phyloP scores from a whole-genome alignment of 1,284 basidiomycete genomes.

The Chiua sp. region DNA sequence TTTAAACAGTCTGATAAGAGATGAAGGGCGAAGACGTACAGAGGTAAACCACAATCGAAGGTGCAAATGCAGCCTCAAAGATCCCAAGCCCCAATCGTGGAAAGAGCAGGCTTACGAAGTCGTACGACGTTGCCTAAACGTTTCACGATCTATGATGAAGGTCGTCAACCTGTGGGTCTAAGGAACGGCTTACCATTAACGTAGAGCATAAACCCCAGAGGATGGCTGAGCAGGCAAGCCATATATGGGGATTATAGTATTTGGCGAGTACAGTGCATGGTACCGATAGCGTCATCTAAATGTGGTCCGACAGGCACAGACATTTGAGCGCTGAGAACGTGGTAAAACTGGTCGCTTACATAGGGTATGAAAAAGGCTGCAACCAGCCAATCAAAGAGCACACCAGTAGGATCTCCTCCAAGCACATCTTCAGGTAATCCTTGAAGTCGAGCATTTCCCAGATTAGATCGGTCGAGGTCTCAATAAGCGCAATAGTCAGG shows the following conservation, averaged over 20 bases:
- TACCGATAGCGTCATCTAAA: slow-evolving; percentile 71
- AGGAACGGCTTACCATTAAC: slow-evolving; percentile 56
- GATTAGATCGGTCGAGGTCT: slow-evolving; percentile 76
- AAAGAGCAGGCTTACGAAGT: slow-evolving; percentile 62
- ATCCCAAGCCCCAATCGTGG: slow-evolving; percentile 66
- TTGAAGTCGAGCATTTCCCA: slow-evolving; percentile 80
- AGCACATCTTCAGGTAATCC: slow-evolving; percentile 68
- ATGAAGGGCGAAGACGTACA: slow-evolving; percentile 47
- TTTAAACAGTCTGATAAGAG: neutral
- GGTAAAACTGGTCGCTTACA: slow-evolving; percentile 37
- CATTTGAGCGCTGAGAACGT: neutral
- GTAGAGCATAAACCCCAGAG: slow-evolving; percentile 76
- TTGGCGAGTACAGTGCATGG: slow-evolving; percentile 72
- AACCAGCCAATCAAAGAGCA: slow-evolving; percentile 72
- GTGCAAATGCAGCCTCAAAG: slow-evolving; percentile 68
- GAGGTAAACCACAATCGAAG: slow-evolving; percentile 63
- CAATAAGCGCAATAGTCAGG: slow-evolving; percentile 7
- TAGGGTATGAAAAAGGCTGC: slow-evolving; percentile 80
- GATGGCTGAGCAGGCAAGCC: slow-evolving; percentile 68
- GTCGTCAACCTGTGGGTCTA: neutral
- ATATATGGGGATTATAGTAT: slow-evolving; percentile 65
- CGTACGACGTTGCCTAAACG: slow-evolving; percentile 59
- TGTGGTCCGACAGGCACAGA: slow-evolving; percentile 1
- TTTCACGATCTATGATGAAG: neutral
- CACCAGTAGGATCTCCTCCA: slow-evolving; percentile 66